A percentile compares a stretch with the other conserved stretches of the same genome.
These are phyloP conservation scores for Hypoxylon subgilvum DNA, from an alignment of 495 filamentous ascomycete species.

Conservation along the genomic window DNA sequence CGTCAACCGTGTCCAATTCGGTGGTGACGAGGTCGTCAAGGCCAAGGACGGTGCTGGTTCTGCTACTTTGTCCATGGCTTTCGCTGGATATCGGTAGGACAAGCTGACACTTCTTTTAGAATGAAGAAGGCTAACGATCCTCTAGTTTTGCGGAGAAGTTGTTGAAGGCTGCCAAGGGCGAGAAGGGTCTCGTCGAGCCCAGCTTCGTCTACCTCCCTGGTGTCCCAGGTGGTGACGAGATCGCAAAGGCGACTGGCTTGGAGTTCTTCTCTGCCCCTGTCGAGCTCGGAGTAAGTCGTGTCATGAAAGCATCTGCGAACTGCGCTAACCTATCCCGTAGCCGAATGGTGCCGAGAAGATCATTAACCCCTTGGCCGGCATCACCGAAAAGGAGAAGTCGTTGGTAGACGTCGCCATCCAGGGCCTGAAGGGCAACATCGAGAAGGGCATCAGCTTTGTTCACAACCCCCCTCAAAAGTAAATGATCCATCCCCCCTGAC, in stretches of 20 bases:
- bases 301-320: conserved; percentile 35
- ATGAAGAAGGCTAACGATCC: conserved; percentile 17
- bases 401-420: conserved; percentile 75
- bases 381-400: conserved; percentile 83
- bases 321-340: conserved; percentile 53
- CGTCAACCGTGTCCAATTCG: conserved; percentile 94
- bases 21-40: conserved; percentile 97
- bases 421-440: conserved; percentile 88
- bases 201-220: conserved; percentile 94
- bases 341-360: conserved; percentile 81
- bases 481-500: conserved; percentile 39
- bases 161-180: conserved; percentile 83
- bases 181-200: conserved; percentile 91
- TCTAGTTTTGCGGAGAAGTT: conserved; percentile 87
- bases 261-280: conserved; percentile 97
- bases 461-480: conserved; percentile 76
- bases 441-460: conserved; percentile 87
- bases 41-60: conserved; percentile 96
- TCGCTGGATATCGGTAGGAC: conserved; percentile 84
- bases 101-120: background rate
- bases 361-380: conserved; percentile 72
- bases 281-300: conserved; percentile 80
- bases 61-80: conserved; percentile 97
- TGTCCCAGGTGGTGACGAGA: conserved; percentile 82
- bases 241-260: conserved; percentile 78